phyloP scores from a whole-genome alignment of 805 yeast species.

The Blastobotrys attinorum region DNA sequence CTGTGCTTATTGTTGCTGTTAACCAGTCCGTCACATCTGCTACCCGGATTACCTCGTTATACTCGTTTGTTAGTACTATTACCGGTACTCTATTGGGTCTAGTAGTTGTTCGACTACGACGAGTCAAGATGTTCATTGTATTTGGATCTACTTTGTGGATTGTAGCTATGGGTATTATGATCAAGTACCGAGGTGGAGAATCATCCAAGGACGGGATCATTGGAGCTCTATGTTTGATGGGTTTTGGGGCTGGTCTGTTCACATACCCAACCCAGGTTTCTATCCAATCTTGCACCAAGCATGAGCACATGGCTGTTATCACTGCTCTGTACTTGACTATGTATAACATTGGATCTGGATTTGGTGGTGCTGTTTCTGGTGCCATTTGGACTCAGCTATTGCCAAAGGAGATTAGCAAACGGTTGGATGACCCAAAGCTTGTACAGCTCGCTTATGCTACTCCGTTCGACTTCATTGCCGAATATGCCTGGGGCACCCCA shows the following conservation, averaged over 20 bases:
- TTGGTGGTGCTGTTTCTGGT: conserved; percentile 59
- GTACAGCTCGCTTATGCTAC: conserved; percentile 36
- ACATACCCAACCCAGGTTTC: conserved; percentile 58
- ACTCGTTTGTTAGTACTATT: conserved; percentile 58
- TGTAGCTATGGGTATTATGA: conserved; percentile 51
- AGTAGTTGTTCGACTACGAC: conserved; percentile 40
- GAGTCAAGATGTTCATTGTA: conserved; percentile 51
- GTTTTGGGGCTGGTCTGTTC: conserved; percentile 70
- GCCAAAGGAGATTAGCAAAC: conserved; percentile 27
- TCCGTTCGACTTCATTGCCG: conserved; percentile 42
- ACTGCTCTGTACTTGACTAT: conserved; percentile 50
- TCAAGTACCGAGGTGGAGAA: conserved; percentile 47
- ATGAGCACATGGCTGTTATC: conserved; percentile 56
- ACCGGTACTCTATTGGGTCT: conserved; percentile 54
- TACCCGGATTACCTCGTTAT: conserved; percentile 53
- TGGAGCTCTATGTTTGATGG: conserved; percentile 55
- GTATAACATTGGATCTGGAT: conserved; percentile 55
- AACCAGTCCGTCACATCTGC: conserved; percentile 53
- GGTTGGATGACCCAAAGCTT: conserved; percentile 21
- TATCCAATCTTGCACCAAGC: conserved; percentile 50
- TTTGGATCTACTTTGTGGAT: conserved; percentile 54
- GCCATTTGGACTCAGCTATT: conserved; percentile 63
- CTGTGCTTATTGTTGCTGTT: conserved; percentile 58
- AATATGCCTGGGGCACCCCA: conserved; percentile 55
- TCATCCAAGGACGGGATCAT: conserved; percentile 49